A percentile compares a stretch with the other conserved stretches of the same genome.
phyloP scores from a whole-genome alignment of 352 stramenopile genomes.

The Pythium dissimile region DNA sequence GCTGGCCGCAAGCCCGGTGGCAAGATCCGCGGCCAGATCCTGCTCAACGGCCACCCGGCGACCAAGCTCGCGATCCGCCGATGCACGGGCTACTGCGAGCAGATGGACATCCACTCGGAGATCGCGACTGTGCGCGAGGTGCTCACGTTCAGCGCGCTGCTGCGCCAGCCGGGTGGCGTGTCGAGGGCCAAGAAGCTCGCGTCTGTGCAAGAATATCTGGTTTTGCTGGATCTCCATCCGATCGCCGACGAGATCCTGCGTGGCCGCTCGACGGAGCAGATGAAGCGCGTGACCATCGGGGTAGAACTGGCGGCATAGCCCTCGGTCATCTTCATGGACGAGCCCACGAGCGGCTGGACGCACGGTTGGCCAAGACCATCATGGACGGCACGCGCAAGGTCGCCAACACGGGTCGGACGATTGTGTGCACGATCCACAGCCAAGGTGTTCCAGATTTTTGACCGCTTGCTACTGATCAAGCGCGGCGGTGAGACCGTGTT shows the following conservation, averaged over 20 bases:
- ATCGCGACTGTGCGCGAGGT: slow-evolving; percentile 90
- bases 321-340: slow-evolving; percentile 27
- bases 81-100: slow-evolving; percentile 68
- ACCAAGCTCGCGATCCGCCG: slow-evolving; percentile 43
- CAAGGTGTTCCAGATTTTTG: slow-evolving; percentile 15
- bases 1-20: slow-evolving; percentile 78
- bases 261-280: slow-evolving; percentile 22
- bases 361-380: slow-evolving; percentile 25
- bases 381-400: slow-evolving; percentile 74
- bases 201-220: slow-evolving; percentile 57
- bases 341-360: slow-evolving; percentile 22
- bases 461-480: slow-evolving; percentile 70
- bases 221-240: slow-evolving; percentile 52
- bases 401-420: slow-evolving; percentile 65
- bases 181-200: slow-evolving; percentile 10
- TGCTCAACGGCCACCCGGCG: slow-evolving; percentile 63
- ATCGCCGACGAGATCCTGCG: slow-evolving; percentile 29
- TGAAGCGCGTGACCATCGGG: slow-evolving; percentile 31
- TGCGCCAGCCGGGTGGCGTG: slow-evolving; percentile 33
- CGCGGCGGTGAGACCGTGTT: slow-evolving; percentile 41
- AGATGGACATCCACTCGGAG: slow-evolving; percentile 90
- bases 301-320: slow-evolving; percentile 27
- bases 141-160: slow-evolving; percentile 85
- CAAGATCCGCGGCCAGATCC: slow-evolving; percentile 59
- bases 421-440: slow-evolving; percentile 44